Percentiles rank a stretch among this genome's conserved stretches.
phyloP scores from a whole-genome alignment of 1,139 yeast species.

The Candida neerlandica region DNA sequence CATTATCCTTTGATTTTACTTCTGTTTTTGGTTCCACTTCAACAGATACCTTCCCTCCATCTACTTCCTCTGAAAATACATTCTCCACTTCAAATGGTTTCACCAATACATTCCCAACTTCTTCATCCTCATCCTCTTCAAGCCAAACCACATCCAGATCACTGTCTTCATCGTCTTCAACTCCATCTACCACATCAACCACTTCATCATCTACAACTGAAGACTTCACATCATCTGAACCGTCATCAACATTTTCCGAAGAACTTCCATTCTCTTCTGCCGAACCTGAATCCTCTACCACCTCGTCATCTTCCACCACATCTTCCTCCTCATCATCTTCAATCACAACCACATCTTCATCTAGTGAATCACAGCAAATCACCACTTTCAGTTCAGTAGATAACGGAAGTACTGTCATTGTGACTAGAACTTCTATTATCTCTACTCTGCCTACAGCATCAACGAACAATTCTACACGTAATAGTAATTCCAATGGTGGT shows the following conservation, averaged over 20 bases:
- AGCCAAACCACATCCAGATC: not conserved
- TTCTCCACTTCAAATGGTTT: conserved; percentile 1
- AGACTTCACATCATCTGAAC: conserved; percentile 8
- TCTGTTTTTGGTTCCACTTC: not conserved
- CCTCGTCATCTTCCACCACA: conserved; percentile 9
- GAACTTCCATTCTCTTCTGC: conserved; percentile 4
- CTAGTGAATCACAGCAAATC: conserved; percentile 15
- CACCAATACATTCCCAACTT: conserved; percentile 9
- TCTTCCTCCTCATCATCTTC: conserved; percentile 7
- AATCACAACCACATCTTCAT: conserved; percentile 1
- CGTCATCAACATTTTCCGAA: conserved; percentile 11
- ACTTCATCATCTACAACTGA: conserved; percentile 3
- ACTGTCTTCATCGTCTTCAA: conserved; percentile 1
- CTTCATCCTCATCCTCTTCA: conserved; percentile 2
- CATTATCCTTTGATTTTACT: not conserved
- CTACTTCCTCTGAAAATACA: not conserved
- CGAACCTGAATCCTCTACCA: not conserved
- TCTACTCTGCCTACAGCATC: conserved; percentile 33
- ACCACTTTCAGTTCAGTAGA: conserved; percentile 38
- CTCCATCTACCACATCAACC: conserved; percentile 6
- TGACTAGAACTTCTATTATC: conserved; percentile 40
- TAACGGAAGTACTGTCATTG: conserved; percentile 41
- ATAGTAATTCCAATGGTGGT: conserved; percentile 17
- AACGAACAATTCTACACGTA: conserved; percentile 17
- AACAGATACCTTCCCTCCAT: too few relatives aligned